phyloP scores from a whole-genome alignment of 805 yeast species.

The Metschnikowia amazonensis region DNA sequence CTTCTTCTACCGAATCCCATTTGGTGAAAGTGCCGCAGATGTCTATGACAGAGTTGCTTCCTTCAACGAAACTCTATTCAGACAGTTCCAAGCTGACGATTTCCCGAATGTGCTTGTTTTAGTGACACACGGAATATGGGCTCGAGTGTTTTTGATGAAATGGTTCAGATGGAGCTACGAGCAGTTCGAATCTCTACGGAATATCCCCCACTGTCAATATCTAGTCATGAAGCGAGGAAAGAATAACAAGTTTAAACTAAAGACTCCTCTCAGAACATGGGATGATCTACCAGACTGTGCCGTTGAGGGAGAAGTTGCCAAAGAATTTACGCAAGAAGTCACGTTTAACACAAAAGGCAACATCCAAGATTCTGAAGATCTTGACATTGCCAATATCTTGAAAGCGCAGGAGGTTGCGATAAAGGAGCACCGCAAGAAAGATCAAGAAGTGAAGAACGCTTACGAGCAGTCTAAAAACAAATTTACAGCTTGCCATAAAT shows the following conservation, averaged over 20 bases:
- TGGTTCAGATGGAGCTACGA: conserved; percentile 95
- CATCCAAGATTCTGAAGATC: conserved; percentile 31
- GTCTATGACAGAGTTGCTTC: conserved; percentile 89
- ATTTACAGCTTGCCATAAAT: conserved; percentile 17
- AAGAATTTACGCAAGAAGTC: conserved; percentile 36
- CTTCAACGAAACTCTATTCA: conserved; percentile 79
- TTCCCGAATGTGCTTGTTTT: conserved; percentile 80
- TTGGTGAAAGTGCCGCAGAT: conserved; percentile 95
- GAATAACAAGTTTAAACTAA: conserved; percentile 50
- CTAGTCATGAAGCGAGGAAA: conserved; percentile 67
- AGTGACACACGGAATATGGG: conserved; percentile 94
- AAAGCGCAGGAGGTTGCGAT: conserved; percentile 38
- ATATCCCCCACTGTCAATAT: conserved; percentile 81
- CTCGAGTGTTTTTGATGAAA: conserved; percentile 86
- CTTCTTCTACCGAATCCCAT: conserved; percentile 80
- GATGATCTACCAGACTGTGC: conserved; percentile 48
- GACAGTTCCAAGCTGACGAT: conserved; percentile 67
- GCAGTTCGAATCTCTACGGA: conserved; percentile 76
- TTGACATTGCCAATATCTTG: conserved; percentile 36
- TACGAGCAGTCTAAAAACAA: conserved; percentile 24
- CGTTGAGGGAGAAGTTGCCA: conserved; percentile 33
- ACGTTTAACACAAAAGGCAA: conserved; percentile 35
- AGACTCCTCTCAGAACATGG: conserved; percentile 71
- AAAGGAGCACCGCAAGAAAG: conserved; percentile 39
- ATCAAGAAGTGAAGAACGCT: conserved; percentile 38